Evolutionary conservation across 2,329 filamentous ascomycete genomes (phyloP), one percentile per base, ranked within the genome.

Genomic region (Kalmusia sp.): DNA sequence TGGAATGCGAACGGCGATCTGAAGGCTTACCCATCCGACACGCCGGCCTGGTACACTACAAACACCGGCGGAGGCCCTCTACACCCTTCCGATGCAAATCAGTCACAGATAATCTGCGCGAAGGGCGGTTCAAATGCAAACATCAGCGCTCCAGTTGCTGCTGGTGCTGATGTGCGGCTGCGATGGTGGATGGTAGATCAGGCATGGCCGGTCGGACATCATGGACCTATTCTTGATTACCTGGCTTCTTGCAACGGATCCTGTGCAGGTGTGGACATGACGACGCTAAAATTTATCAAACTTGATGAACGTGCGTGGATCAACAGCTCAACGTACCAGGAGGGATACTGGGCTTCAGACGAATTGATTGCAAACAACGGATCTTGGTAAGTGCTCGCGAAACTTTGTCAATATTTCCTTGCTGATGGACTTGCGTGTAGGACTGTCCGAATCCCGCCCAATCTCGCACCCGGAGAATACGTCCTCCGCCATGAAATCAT

Each of bases 401-500:
- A 37, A 5, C 1, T 9, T 12, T 21, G 3, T 28, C 11, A 24
- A 2, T n/a, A 19, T 21, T 19, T 3, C n/a, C 0, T n/a, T 15
- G 11, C 64, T 45, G 71, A 73, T 61, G 67, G 71, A 17, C 6
- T 22, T 55, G 72, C 70, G 35, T 69, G 71, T 52, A 67, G 76
- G 57, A 67, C 63, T 31, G 64, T 78, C 54, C 75, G 64, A 6
- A 65, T 79, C 27, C 76, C 72, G 15, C 63, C 57, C 22, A 15
- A 79, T 79, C 58, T 77, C n/a, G 68, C 70, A 24, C 52, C 69
- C 25, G 74, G 75, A n/a, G 66, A 75, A 6, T 78, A 79, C 54
- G 68, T 77, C 27, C 55, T 77, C 45, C 69, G 76, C 22, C 65
- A 67, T 25, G 75, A 78, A 59, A 74, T 78, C 52, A 75, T 78